Evolutionary conservation across 2,329 filamentous ascomycete species (phyloP).

Genomic region (Madurella fahalii): DNA sequence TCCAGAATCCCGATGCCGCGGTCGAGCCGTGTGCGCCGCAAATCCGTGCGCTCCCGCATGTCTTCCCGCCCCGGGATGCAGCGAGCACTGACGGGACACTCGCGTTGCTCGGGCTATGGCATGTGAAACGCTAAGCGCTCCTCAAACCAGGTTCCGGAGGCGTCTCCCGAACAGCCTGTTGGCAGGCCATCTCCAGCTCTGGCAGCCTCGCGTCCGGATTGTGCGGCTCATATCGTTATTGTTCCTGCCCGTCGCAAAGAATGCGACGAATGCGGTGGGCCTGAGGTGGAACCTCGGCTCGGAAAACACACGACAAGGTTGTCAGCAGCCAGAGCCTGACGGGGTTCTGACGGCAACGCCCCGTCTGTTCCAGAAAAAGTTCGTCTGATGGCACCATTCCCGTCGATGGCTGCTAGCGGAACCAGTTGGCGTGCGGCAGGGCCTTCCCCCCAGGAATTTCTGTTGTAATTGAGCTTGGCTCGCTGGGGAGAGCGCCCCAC

Average conservation of each 20-base stretch:
- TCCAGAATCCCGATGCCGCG: neutral
- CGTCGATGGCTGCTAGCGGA: no score
- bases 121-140: neutral
- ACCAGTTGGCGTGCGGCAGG: no score
- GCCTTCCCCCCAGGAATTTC: constrained; percentile 12
- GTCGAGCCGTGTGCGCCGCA: neutral
- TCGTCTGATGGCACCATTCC: no score
- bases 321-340: no score
- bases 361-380: neutral
- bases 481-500: neutral
- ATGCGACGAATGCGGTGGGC: no score
- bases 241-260: neutral
- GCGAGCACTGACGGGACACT: constrained; percentile 10
- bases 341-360: neutral
- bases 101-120: no score
- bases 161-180: neutral
- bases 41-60: constrained; percentile 6
- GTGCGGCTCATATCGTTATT: no score
- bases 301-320: no score
- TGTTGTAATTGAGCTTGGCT: neutral
- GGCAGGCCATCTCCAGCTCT: no score
- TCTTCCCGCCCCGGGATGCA: constrained; percentile 10
- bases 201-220: no score
- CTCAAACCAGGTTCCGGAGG: neutral
- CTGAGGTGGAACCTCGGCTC: no score